Conservation (phyloP, 805 yeast species). For the Ogataea sp. region DNA sequence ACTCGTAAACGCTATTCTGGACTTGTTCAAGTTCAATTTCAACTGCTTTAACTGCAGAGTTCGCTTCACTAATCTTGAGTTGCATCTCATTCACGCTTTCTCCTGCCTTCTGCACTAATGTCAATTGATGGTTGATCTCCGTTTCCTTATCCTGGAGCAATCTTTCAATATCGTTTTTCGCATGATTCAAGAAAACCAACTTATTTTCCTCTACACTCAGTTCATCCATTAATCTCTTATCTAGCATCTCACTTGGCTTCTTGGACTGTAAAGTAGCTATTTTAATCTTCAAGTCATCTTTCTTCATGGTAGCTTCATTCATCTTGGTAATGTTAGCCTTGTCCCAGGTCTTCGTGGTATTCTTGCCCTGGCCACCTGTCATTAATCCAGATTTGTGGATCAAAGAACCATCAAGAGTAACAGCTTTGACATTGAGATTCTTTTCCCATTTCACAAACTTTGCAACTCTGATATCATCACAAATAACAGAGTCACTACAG, state of each 20-base stretch:
- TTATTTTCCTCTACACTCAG: conserved; percentile 35
- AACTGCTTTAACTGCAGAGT: conserved; percentile 11
- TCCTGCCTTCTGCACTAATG: conserved; percentile 15
- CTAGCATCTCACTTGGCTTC: conserved; percentile 47
- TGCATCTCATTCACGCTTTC: too few relatives aligned
- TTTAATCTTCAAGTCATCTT: conserved; percentile 41
- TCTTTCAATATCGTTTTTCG: conserved; percentile 18
- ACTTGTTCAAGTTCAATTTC: conserved; percentile 17
- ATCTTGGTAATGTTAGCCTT: conserved; percentile 60
- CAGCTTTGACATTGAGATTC: conserved; percentile 53
- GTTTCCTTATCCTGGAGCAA: conserved; percentile 24
- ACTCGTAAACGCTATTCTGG: conserved; percentile 38
- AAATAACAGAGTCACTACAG: conserved; percentile 72
- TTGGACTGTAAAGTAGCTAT: conserved; percentile 32
- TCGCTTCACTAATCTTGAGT: too few relatives aligned
- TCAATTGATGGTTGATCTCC: conserved; percentile 45
- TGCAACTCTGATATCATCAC: conserved; percentile 65
- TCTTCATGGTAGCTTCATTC: conserved; percentile 36
- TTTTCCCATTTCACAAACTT: conserved; percentile 62
- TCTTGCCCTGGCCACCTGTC: conserved; percentile 79
- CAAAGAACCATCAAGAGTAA: conserved; percentile 76
- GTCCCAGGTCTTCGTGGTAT: conserved; percentile 57
- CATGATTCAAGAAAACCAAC: conserved; percentile 20
- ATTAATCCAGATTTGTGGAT: conserved; percentile 82
- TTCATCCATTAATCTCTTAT: conserved; percentile 51